Conservation (phyloP, 2,329 filamentous ascomycete genomes). For the Dactylellina cionopaga region DNA sequence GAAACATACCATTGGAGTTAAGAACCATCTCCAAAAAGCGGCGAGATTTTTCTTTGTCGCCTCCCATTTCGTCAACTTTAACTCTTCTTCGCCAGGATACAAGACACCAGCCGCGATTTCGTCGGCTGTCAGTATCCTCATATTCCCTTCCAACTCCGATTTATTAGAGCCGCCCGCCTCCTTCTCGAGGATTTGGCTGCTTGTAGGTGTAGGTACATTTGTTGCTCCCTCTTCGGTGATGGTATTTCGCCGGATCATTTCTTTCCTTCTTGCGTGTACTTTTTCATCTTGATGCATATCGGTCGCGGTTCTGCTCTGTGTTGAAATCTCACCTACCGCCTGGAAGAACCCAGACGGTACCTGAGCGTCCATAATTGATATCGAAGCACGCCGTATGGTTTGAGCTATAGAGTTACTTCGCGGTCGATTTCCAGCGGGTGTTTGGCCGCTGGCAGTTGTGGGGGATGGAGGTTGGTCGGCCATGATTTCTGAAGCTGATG, state of each 20-base stretch:
- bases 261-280: conserved; percentile 29
- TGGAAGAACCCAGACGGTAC: conserved; percentile 46
- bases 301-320: conserved; percentile 35
- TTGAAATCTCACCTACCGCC: conserved; percentile 53
- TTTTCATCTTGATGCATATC: conserved; percentile 51
- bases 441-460: conserved; percentile 7
- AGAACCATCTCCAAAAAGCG: conserved; percentile 76
- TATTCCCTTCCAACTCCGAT: conserved; percentile 33
- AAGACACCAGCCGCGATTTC: conserved; percentile 74
- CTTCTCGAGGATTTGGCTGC: conserved; percentile 24
- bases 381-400: conserved; percentile 38
- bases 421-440: conserved; percentile 23
- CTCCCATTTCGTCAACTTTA: conserved; percentile 66
- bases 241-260: conserved; percentile 47
- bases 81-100: conserved; percentile 66
- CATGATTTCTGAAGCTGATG: conserved; percentile 19
- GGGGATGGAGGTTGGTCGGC: conserved; percentile 34
- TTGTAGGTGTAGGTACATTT: conserved; percentile 56
- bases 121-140: conserved; percentile 61
- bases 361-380: conserved; percentile 43
- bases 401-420: conserved; percentile 45
- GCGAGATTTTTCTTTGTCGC: conserved; percentile 69
- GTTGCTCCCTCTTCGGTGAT: conserved; percentile 56
- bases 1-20: conserved; percentile 69
- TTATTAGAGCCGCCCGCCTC: conserved; percentile 17